These are phyloP conservation scores for Myochromella boudieri DNA, from an alignment of 768 basidiomycete species.

Conservation along the genomic window DNA sequence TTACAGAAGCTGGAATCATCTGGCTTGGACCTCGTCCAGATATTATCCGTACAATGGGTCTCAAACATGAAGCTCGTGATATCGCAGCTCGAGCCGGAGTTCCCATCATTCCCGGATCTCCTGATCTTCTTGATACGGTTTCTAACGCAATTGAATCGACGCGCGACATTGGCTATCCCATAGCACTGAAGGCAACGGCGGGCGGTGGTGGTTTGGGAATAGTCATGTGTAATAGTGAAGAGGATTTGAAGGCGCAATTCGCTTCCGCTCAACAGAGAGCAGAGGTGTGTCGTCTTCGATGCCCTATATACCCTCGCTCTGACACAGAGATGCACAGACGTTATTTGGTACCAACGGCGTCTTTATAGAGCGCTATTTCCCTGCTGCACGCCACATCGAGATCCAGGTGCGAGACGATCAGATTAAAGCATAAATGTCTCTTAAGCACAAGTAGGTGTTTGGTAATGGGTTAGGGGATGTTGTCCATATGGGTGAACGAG, in stretches of 20 bases:
- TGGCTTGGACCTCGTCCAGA: slow-evolving; percentile 59
- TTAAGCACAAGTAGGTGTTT: slow-evolving; percentile 45
- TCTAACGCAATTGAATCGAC: slow-evolving; percentile 44
- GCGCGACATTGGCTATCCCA: slow-evolving; percentile 49
- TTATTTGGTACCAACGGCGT: slow-evolving; percentile 51
- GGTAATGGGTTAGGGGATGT: slow-evolving; percentile 61
- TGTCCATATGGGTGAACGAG: slow-evolving; percentile 67
- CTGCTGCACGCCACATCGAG: slow-evolving; percentile 61
- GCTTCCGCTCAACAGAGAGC: slow-evolving; percentile 38
- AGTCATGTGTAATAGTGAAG: slow-evolving; percentile 46
- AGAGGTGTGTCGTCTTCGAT: slow-evolving; percentile 32
- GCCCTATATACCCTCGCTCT: background rate
- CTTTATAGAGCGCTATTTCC: slow-evolving; percentile 61
- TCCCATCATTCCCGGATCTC: slow-evolving; percentile 56
- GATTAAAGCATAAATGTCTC: background rate
- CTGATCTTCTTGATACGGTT: slow-evolving; percentile 40
- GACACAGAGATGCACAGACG: slow-evolving; percentile 24
- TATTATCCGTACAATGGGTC: slow-evolving; percentile 53
- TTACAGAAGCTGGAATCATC: slow-evolving; percentile 47
- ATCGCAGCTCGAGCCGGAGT: slow-evolving; percentile 48
- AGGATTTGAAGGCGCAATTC: slow-evolving; percentile 37
- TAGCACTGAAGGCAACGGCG: slow-evolving; percentile 67
- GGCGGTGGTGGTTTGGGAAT: slow-evolving; percentile 75
- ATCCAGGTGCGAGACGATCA: slow-evolving; percentile 44
- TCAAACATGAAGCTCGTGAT: slow-evolving; percentile 58